Conservation (phyloP, 2,329 filamentous ascomycete genomes). For the Aspergillus puulaauensis region DNA sequence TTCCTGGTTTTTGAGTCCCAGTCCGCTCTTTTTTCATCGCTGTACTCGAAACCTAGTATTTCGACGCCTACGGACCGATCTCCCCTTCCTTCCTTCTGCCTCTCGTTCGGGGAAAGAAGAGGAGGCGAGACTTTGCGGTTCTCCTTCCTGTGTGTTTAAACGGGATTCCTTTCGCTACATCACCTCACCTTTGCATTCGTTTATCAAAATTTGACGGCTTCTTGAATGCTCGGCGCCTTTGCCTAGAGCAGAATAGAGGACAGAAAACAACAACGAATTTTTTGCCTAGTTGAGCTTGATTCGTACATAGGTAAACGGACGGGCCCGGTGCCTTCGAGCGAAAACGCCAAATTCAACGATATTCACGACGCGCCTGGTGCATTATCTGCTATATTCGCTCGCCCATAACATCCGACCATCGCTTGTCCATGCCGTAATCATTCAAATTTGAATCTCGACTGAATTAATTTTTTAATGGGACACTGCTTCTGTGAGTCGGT, state of each 20-base stretch:
- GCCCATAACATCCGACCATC: slow-evolving; percentile 1
- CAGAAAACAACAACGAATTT: neutral
- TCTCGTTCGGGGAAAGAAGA: slow-evolving; percentile 31
- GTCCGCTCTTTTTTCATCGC: slow-evolving; percentile 15
- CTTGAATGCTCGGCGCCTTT: slow-evolving; percentile 7
- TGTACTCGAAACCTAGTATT: slow-evolving; percentile 7
- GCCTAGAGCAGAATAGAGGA: neutral
- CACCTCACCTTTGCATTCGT: slow-evolving; percentile 21
- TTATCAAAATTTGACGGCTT: slow-evolving; percentile 14
- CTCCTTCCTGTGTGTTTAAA: slow-evolving; percentile 12
- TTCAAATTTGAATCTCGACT: slow-evolving; percentile 4
- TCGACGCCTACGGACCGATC: slow-evolving; percentile 10
- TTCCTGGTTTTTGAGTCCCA: slow-evolving; percentile 11
- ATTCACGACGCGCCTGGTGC: slow-evolving; percentile 15
- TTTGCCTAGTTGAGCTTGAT: slow-evolving; percentile 4
- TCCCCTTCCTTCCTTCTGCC: slow-evolving; percentile 26
- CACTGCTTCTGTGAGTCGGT: slow-evolving; percentile 28
- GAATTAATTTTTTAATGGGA: slow-evolving; percentile 29
- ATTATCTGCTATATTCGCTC: neutral
- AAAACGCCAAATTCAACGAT: slow-evolving; percentile 11
- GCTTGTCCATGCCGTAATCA: slow-evolving; percentile 14
- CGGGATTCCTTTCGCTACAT: slow-evolving; percentile 14
- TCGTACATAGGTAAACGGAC: slow-evolving; percentile 13
- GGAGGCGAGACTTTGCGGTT: slow-evolving; percentile 18
- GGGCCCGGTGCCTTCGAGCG: slow-evolving; percentile 20